A percentile compares a stretch with the other conserved stretches of the same genome.
These are phyloP conservation scores for Aspergillus pseudoglaucus DNA, from an alignment of 2,329 filamentous ascomycete species.

Conservation along the genomic window DNA sequence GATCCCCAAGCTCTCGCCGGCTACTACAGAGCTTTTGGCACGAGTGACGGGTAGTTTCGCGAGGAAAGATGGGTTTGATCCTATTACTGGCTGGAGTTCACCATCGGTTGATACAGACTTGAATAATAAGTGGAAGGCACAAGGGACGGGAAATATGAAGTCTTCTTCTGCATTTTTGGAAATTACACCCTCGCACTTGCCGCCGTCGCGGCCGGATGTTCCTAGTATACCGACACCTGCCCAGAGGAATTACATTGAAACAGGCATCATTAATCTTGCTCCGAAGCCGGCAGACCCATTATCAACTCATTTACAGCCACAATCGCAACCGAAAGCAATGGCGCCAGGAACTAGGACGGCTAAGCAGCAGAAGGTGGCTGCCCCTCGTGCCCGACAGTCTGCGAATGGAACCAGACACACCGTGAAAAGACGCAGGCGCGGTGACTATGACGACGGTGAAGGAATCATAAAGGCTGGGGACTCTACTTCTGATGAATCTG, in stretches of 20 bases:
- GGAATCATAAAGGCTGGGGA: conserved; percentile 28
- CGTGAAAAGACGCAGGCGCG: conserved; percentile 18
- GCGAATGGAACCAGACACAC: conserved; percentile 10
- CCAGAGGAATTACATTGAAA: conserved; percentile 1
- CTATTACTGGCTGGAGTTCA: conserved; percentile 7
- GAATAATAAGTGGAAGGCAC: conserved; percentile 3
- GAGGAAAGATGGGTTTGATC: conserved; percentile 9
- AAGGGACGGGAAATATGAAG: conserved; percentile 12
- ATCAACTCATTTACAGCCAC: conserved; percentile 3
- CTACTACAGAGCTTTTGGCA: conserved; percentile 21
- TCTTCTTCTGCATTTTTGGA: conserved; percentile 20
- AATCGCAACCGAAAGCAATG: conserved; percentile 4
- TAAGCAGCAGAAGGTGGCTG: conserved; percentile 8
- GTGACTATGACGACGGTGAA: conserved; percentile 24
- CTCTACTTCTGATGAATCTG: conserved; percentile 34
- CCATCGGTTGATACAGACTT: conserved; percentile 2
- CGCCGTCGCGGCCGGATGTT: conserved; percentile 8
- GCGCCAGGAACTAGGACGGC: conserved; percentile 3
- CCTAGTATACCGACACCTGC: conserved; percentile 5
- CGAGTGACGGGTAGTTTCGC: conserved; percentile 15
- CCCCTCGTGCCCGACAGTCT: conserved; percentile 13
- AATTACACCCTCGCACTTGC: conserved; percentile 19
- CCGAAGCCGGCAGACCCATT: conserved; percentile 7
- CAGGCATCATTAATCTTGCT: conserved; percentile 9
- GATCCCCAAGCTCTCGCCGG: conserved; percentile 20